Evolutionary conservation across 768 basidiomycete genomes (phyloP).

Genomic region (Clavulina sp.): DNA sequence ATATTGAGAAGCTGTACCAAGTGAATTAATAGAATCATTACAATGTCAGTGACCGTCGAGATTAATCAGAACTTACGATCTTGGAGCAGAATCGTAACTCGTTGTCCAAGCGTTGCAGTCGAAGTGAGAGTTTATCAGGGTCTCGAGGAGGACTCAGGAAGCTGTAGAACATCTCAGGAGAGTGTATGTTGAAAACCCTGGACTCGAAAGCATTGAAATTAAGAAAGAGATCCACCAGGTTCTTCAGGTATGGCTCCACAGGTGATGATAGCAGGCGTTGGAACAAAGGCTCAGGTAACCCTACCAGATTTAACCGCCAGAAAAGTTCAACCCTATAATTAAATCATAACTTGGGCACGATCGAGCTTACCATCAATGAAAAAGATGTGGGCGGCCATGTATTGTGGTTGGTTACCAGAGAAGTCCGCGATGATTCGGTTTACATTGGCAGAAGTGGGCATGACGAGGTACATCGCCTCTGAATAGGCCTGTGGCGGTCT

Average conservation of each 20-base stretch:
- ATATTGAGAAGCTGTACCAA: constrained; percentile 55
- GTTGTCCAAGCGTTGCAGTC: constrained; percentile 67
- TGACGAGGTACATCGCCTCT: constrained; percentile 86
- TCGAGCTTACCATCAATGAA: constrained; percentile 65
- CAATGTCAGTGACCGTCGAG: not conserved
- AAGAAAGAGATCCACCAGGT: constrained; percentile 70
- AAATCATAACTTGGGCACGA: not conserved
- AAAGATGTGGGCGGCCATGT: constrained; percentile 76
- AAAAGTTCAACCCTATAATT: not conserved
- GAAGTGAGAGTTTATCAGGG: constrained; percentile 42
- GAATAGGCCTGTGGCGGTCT: constrained; percentile 72
- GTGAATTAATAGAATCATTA: constrained; percentile 2
- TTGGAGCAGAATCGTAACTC: constrained; percentile 59
- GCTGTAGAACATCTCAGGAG: constrained; percentile 71
- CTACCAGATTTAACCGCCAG: constrained; percentile 23
- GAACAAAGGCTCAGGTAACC: constrained; percentile 60
- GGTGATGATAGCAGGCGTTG: constrained; percentile 54
- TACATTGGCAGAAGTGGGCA: constrained; percentile 89
- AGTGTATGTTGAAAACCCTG: constrained; percentile 63
- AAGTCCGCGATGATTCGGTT: constrained; percentile 84
- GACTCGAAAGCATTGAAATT: constrained; percentile 89
- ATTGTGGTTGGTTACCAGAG: constrained; percentile 40
- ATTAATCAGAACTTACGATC: constrained; percentile 25
- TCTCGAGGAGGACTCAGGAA: constrained; percentile 59
- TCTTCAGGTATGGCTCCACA: constrained; percentile 60